Percentiles rank a stretch among this genome's conserved stretches.
These are phyloP conservation scores for Pythium dissimile DNA, from an alignment of 352 stramenopile species.

Conservation along the genomic window DNA sequence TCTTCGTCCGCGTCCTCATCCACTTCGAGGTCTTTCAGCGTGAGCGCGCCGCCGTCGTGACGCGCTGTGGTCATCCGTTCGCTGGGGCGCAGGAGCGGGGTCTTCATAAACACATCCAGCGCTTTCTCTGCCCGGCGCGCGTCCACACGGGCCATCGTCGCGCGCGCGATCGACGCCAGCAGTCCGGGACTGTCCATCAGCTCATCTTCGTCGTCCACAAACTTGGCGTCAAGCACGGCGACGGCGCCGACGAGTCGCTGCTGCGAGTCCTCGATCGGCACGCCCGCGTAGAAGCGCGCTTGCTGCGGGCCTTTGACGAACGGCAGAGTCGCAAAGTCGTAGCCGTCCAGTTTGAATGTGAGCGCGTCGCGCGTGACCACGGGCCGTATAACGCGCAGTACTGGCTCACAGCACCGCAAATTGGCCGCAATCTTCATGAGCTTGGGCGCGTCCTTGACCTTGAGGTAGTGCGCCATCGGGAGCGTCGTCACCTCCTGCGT, in stretches of 20 bases:
- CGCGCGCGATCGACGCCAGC: slow-evolving; percentile 34
- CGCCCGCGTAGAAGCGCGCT: slow-evolving; percentile 66
- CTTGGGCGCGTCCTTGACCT: slow-evolving; percentile 37
- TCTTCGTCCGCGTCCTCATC: slow-evolving; percentile 12
- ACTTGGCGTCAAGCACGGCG: slow-evolving; percentile 55
- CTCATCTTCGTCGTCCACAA: slow-evolving; percentile 38
- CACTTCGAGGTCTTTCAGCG: slow-evolving; percentile 25
- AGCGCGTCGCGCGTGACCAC: slow-evolving; percentile 53
- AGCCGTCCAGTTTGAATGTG: slow-evolving; percentile 23
- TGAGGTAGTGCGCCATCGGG: slow-evolving; percentile 44
- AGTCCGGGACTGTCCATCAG: slow-evolving; percentile 30
- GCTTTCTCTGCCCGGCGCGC: slow-evolving; percentile 42
- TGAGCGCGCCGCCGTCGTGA: background rate
- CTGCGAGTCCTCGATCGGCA: slow-evolving; percentile 49
- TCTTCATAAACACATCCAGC: slow-evolving; percentile 51
- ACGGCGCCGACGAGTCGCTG: slow-evolving; percentile 51
- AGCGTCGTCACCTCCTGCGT: background rate
- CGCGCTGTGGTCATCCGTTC: slow-evolving; percentile 26
- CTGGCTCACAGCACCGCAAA: slow-evolving; percentile 63
- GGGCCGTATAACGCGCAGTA: slow-evolving; percentile 39
- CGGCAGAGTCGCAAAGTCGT: slow-evolving; percentile 54
- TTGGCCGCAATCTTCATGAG: slow-evolving; percentile 56
- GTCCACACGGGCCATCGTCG: slow-evolving; percentile 37
- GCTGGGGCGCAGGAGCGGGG: slow-evolving; percentile 44
- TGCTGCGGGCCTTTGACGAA: slow-evolving; percentile 70